phyloP scores from a whole-genome alignment of 495 filamentous ascomycete species.

The Echria macrotheca region DNA sequence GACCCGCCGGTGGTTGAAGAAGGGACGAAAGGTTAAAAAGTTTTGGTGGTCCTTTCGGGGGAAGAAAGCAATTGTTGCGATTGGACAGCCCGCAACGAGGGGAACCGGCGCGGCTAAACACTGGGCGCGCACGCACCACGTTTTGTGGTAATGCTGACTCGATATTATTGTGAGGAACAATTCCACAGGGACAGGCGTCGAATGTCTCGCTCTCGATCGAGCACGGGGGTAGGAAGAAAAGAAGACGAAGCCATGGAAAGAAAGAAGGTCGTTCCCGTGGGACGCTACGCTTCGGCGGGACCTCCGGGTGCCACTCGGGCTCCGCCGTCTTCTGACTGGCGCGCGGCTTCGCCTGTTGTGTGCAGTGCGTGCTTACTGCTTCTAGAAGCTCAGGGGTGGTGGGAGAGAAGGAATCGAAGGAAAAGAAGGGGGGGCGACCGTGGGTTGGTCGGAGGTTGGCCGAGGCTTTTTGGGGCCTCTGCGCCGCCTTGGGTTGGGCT shows the following conservation, averaged over 20 bases:
- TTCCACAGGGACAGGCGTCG: too few relatives aligned
- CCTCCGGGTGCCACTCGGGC: not conserved
- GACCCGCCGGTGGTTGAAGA: slow-evolving; percentile 2
- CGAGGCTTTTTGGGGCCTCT: too few relatives aligned
- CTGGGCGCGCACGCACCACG: too few relatives aligned
- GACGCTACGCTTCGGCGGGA: too few relatives aligned
- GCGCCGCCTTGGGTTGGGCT: too few relatives aligned
- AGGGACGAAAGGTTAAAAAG: slow-evolving; percentile 8
- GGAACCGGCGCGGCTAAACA: slow-evolving; percentile 12
- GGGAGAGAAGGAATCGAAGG: too few relatives aligned
- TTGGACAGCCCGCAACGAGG: not conserved
- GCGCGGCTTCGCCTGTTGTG: not conserved
- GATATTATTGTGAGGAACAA: too few relatives aligned
- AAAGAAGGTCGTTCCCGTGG: too few relatives aligned
- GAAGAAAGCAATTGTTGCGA: not conserved
- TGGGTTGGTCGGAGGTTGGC: not conserved
- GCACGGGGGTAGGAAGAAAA: too few relatives aligned
- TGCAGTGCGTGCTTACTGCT: slow-evolving; percentile 7
- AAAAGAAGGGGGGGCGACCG: not conserved
- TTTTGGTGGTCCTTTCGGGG: too few relatives aligned
- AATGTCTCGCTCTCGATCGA: too few relatives aligned
- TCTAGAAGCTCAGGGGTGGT: slow-evolving; percentile 13
- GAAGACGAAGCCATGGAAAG: not conserved
- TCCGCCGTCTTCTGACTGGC: not conserved
- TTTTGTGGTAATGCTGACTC: too few relatives aligned